These are phyloP conservation scores for Herpetomonas samuelpessoai DNA, from an alignment of 208 protist species.

Conservation along the genomic window DNA sequence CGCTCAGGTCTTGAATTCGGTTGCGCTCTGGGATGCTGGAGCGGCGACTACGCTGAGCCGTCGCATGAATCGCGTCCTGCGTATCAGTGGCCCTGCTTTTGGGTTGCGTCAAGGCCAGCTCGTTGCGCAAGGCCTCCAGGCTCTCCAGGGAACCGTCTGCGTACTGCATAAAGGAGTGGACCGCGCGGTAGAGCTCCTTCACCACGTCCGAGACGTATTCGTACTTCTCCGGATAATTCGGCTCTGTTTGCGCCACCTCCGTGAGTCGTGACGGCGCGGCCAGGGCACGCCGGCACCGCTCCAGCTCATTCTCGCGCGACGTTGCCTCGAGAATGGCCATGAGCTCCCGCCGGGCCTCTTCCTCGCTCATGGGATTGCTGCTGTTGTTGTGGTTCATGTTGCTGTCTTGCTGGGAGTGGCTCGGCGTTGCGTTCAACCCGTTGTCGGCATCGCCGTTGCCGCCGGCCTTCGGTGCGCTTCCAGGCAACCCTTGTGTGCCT, in stretches of 20 bases:
- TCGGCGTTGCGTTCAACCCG: no score
- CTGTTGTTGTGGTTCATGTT: slow-evolving; percentile 8
- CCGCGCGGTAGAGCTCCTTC: slow-evolving; percentile 43
- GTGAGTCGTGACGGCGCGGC: slow-evolving; percentile 37
- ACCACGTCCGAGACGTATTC: slow-evolving; percentile 46
- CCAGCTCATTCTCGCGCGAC: slow-evolving; percentile 69
- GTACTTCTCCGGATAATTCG: slow-evolving; percentile 18
- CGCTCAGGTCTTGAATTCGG: slow-evolving; percentile 21
- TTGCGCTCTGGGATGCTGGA: slow-evolving; percentile 9
- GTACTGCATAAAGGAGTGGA: slow-evolving; percentile 53
- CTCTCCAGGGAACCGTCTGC: slow-evolving; percentile 68
- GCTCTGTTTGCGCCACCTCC: slow-evolving; percentile 20
- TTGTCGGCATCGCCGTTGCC: background rate
- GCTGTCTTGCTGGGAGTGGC: slow-evolving; percentile 6
- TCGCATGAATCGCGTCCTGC: background rate
- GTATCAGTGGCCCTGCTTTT: no score
- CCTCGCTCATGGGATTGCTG: slow-evolving; percentile 46
- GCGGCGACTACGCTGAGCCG: background rate
- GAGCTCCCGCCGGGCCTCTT: slow-evolving; percentile 53
- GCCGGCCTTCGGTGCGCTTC: no score
- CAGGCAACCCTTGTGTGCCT: no score
- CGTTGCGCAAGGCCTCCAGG: slow-evolving; percentile 54
- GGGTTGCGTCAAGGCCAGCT: slow-evolving; percentile 26
- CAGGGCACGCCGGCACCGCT: slow-evolving; percentile 59
- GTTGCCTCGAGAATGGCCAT: slow-evolving; percentile 60